Evolutionary conservation across 345 rosid species (phyloP).

Genomic region (Barbarea vulgaris): DNA sequence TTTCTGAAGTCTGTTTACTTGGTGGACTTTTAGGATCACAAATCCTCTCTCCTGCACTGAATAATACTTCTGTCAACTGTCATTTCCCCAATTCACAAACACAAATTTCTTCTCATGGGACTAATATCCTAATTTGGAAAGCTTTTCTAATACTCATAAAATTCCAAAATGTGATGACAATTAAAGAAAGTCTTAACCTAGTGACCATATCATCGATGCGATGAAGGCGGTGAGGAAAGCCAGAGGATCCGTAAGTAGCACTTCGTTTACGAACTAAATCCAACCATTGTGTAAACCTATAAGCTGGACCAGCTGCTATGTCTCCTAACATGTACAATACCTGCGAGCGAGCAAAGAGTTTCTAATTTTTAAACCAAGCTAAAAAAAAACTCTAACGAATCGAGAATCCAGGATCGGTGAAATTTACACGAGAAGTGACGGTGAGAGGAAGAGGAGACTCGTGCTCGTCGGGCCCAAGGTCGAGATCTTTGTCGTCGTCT

Average conservation of each 20-base stretch:
- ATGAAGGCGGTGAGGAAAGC: slow-evolving; percentile 75
- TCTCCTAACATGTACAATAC: slow-evolving; percentile 99
- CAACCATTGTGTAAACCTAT: slow-evolving; percentile 92
- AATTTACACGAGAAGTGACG: slow-evolving; percentile 86
- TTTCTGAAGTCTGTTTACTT: slow-evolving; percentile 59
- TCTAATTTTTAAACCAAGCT: background rate
- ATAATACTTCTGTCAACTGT: slow-evolving; percentile 16
- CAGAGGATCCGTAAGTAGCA: slow-evolving; percentile 71
- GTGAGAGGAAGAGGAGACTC: slow-evolving; percentile 75
- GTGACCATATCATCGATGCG: slow-evolving; percentile 50
- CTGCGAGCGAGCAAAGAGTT: slow-evolving; percentile 42
- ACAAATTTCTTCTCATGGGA: background rate
- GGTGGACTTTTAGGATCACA: slow-evolving; percentile 53
- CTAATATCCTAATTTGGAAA: slow-evolving; percentile 17
- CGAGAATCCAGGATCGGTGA: background rate
- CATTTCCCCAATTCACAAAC: background rate
- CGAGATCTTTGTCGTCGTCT: slow-evolving; percentile 61
- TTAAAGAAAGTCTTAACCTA: slow-evolving; percentile 30
- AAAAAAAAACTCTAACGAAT: slow-evolving; percentile 2
- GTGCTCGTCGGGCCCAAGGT: slow-evolving; percentile 61
- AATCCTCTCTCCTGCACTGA: slow-evolving; percentile 62
- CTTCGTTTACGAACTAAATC: slow-evolving; percentile 97
- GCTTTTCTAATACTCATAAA: background rate
- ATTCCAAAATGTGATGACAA: background rate
- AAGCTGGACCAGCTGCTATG: slow-evolving; percentile 79